Evolutionary conservation across 495 filamentous ascomycete genomes (phyloP), one percentile per base, ranked within the genome.

Genomic region (Hapsidospora chrysogenum): DNA sequence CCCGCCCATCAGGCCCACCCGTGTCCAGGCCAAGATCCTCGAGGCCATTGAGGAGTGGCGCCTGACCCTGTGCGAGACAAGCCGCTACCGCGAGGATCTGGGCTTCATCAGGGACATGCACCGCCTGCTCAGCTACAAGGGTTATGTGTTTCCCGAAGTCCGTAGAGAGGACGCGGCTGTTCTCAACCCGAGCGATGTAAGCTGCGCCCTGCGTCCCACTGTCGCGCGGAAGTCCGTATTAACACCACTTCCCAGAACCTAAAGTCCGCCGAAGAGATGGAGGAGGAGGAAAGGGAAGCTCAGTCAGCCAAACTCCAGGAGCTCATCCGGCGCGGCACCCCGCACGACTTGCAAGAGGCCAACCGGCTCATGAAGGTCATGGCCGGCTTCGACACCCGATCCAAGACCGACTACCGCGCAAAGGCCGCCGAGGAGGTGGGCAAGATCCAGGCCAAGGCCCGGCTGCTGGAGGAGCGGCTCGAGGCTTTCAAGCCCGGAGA

Each of bases 31-130:
- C 53, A 81, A 80, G 58, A 94, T 96, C 33, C 65, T 97, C 45
- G 92, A 95, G 57, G 78, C 84, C 42, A 94, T 97, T 47, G 89
- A 97, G 59, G 89, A 96, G 74, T 97, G 89, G 89, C 68, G 92
- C 51, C 74, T 80, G 50, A 97, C 92, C 17, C 95, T 97, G 61
- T 97, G 89, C 63, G 80, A 93, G 61, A 96, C 87, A 21, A 92
- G 83, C 46, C 70, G 85, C 38, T 93, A 97, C 61, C 92, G 87
- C 62, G 89, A 95, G 48, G 89, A 97, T 53, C 54, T 97, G 39
- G 89, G 89, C 3, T 89, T 85, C 53, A 94, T 97, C 48, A 63
- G 89, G 52, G 89, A 97, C 58, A 97, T 97, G 89, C 89, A 97
- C 60, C 74, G 89, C 28, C 57, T 97, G 33, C 60, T 97, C 41